phyloP scores from a whole-genome alignment of 1,284 basidiomycete genomes.

The Moesziomyces antarcticus region DNA sequence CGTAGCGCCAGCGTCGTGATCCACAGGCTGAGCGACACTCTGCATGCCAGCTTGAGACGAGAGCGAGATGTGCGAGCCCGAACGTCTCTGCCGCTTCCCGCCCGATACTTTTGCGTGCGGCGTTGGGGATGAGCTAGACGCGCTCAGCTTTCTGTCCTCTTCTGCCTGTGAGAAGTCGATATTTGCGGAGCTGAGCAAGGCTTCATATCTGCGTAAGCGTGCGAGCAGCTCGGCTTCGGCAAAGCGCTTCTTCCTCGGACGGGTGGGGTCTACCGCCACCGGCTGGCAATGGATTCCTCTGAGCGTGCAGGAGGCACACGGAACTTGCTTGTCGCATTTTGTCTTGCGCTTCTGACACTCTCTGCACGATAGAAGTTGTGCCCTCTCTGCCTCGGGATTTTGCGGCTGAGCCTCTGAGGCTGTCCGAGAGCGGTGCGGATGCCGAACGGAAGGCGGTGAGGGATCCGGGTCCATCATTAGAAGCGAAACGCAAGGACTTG shows the following conservation, averaged over 20 bases:
- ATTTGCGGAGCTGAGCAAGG: slow-evolving; percentile 3
- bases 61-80: not conserved
- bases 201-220: slow-evolving; percentile 20
- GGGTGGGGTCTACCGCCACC: slow-evolving; percentile 6
- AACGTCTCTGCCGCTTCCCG: not conserved
- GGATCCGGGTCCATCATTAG: too few relatives aligned
- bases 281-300: slow-evolving; percentile 18
- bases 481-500: too few relatives aligned
- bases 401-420: too few relatives aligned
- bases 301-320: slow-evolving; percentile 13
- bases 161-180: slow-evolving; percentile 4
- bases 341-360: slow-evolving; percentile 21
- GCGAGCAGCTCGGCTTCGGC: slow-evolving; percentile 15
- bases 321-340: slow-evolving; percentile 19
- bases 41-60: too few relatives aligned
- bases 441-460: too few relatives aligned
- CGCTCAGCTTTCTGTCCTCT: too few relatives aligned
- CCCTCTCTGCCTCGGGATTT: too few relatives aligned
- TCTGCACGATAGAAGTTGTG: slow-evolving; percentile 11
- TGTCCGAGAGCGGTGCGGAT: too few relatives aligned
- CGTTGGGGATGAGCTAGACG: not conserved
- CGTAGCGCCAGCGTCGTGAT: not conserved
- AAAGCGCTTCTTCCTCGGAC: slow-evolving; percentile 18
- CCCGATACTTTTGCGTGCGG: too few relatives aligned
- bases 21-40: not conserved